Conservation (phyloP, 495 filamentous ascomycete genomes). For the Elaphomyces granulatus region DNA sequence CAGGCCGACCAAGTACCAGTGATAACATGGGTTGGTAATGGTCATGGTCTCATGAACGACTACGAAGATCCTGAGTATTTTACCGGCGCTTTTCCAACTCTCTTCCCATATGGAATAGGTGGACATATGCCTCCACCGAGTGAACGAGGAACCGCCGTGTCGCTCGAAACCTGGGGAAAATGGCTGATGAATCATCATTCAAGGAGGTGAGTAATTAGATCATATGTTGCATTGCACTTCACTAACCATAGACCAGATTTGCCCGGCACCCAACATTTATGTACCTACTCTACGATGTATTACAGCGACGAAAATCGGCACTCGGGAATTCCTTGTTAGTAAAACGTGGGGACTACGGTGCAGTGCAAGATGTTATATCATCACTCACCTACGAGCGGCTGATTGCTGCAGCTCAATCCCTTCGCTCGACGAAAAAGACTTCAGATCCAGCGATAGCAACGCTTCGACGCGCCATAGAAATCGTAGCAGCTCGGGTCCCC, state of each 20-base stretch:
- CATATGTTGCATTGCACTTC: background rate
- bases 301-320: constrained; percentile 5
- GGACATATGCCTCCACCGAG: constrained; percentile 13
- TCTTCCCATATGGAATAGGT: constrained; percentile 9
- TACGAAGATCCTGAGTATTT: constrained; percentile 9
- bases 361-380: constrained; percentile 1
- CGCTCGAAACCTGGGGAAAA: constrained; percentile 1
- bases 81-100: constrained; percentile 8
- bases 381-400: background rate
- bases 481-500: constrained; percentile 1
- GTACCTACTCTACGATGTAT: constrained; percentile 6
- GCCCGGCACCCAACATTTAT: constrained; percentile 6
- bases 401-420: background rate
- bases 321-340: constrained; percentile 2
- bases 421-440: background rate
- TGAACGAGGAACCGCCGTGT: constrained; percentile 5
- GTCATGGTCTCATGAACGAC: constrained; percentile 4
- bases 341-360: constrained; percentile 1
- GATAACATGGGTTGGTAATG: background rate
- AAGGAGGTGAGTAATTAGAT: constrained; percentile 7
- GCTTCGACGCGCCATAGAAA: constrained; percentile 1
- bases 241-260: constrained; percentile 3
- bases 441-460: background rate
- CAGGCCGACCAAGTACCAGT: background rate
- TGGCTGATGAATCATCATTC: constrained; percentile 10